phyloP scores from a whole-genome alignment of 176 grass and related monocot genomes.

The Oryza nivara region DNA sequence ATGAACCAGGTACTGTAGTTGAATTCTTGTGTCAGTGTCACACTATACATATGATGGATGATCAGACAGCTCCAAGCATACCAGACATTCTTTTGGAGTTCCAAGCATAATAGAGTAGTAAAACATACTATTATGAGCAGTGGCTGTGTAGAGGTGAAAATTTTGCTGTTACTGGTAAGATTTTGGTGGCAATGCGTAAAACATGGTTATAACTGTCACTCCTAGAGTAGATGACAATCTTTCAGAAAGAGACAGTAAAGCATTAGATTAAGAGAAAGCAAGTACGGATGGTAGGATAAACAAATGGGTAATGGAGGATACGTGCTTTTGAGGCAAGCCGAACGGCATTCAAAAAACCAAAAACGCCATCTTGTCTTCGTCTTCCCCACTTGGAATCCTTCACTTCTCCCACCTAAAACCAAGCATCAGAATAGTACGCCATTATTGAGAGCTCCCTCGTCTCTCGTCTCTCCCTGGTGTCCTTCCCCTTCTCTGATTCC shows the following conservation, averaged over 20 bases:
- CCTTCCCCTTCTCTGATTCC: constrained; percentile 43
- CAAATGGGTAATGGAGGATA: constrained; percentile 43
- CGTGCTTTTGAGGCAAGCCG: constrained; percentile 58
- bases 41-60: background rate
- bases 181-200: constrained; percentile 9
- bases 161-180: background rate
- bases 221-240: constrained; percentile 30
- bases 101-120: background rate
- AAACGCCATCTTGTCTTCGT: constrained; percentile 54
- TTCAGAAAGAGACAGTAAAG: background rate
- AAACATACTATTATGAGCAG: background rate
- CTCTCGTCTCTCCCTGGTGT: background rate
- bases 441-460: constrained; percentile 45
- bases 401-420: constrained; percentile 47
- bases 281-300: constrained; percentile 32
- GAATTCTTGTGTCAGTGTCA: background rate
- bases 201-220: background rate
- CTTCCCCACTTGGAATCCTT: constrained; percentile 52
- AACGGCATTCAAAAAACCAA: constrained; percentile 39
- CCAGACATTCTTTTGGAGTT: background rate
- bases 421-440: constrained; percentile 34
- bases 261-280: constrained; percentile 40
- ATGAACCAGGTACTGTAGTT: background rate
- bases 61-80: constrained; percentile 10
- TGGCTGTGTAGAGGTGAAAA: background rate